Percentiles rank a stretch among this genome's conserved stretches.
phyloP scores from a whole-genome alignment of 495 filamentous ascomycete species.

The Hamigera avellanea region DNA sequence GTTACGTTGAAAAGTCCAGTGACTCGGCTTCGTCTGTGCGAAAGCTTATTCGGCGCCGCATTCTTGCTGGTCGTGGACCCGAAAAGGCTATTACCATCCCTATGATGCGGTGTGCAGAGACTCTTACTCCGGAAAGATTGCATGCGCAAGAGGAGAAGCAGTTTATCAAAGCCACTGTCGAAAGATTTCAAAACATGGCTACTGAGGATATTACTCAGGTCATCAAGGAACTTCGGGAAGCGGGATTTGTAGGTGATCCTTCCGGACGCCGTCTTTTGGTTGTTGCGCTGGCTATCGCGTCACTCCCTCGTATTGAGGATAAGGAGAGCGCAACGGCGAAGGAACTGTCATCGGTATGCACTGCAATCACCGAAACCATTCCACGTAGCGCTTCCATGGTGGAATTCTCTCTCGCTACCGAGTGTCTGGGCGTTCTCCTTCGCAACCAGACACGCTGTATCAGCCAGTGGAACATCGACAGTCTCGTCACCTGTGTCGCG shows the following conservation, averaged over 20 bases:
- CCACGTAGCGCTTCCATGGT: conserved; percentile 28
- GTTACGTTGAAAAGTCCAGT: conserved; percentile 26
- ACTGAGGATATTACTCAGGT: conserved; percentile 14
- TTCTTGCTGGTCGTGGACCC: conserved; percentile 22
- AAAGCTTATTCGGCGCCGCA: conserved; percentile 25
- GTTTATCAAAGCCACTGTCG: conserved; percentile 27
- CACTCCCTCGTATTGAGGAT: conserved; percentile 23
- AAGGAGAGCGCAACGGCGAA: conserved; percentile 24
- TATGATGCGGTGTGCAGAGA: conserved; percentile 24
- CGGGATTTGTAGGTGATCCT: conserved; percentile 19
- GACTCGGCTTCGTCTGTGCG: conserved; percentile 23
- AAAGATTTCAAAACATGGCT: conserved; percentile 25
- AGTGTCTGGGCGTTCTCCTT: conserved; percentile 45
- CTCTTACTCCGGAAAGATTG: conserved; percentile 24
- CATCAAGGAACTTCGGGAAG: conserved; percentile 21
- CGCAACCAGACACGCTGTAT: conserved; percentile 42
- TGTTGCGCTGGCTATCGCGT: conserved; percentile 23
- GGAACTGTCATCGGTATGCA: conserved; percentile 26
- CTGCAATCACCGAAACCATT: conserved; percentile 18
- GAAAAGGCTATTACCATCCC: conserved; percentile 21
- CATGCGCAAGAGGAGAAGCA: conserved; percentile 32
- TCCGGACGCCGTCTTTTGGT: conserved; percentile 25
- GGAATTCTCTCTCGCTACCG: conserved; percentile 45
- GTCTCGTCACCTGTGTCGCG: conserved; percentile 44
- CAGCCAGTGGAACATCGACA: conserved; percentile 61